A percentile compares a stretch with the other conserved stretches of the same genome.
Evolutionary conservation across 2,329 filamentous ascomycete genomes (phyloP).

Genomic region (Massarina eburnea): DNA sequence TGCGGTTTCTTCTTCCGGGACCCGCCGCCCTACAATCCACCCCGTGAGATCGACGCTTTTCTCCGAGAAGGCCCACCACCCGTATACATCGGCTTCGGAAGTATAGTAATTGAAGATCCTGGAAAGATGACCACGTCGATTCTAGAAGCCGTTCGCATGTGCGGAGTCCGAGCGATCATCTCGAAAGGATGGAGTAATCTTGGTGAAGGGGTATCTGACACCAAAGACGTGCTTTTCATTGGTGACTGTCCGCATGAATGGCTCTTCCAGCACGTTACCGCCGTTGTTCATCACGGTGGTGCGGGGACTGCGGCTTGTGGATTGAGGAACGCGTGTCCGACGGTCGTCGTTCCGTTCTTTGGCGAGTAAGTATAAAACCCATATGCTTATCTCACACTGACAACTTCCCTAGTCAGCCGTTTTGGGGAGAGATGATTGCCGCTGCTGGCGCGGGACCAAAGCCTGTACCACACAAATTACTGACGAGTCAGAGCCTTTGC

Average conservation of each 20-base stretch:
- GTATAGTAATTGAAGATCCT: slow-evolving; percentile 57
- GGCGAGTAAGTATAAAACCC: slow-evolving; percentile 19
- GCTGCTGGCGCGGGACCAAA: slow-evolving; percentile 30
- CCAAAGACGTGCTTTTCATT: slow-evolving; percentile 50
- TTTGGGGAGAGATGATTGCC: slow-evolving; percentile 33
- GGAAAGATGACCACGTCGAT: slow-evolving; percentile 48
- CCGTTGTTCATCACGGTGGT: slow-evolving; percentile 81
- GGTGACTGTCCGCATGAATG: slow-evolving; percentile 84
- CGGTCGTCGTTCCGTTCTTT: slow-evolving; percentile 77
- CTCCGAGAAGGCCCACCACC: slow-evolving; percentile 53
- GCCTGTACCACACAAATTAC: slow-evolving; percentile 25
- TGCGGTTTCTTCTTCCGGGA: slow-evolving; percentile 53
- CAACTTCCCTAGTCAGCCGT: slow-evolving; percentile 15
- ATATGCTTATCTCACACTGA: not conserved
- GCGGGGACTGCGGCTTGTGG: slow-evolving; percentile 85
- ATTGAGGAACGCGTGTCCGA: slow-evolving; percentile 73
- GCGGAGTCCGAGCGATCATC: slow-evolving; percentile 51
- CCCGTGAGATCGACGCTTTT: slow-evolving; percentile 45
- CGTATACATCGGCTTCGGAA: slow-evolving; percentile 60
- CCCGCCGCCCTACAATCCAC: slow-evolving; percentile 42
- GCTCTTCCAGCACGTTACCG: slow-evolving; percentile 76
- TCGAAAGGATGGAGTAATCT: slow-evolving; percentile 56
- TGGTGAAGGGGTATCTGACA: slow-evolving; percentile 18
- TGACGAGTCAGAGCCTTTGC: slow-evolving; percentile 24
- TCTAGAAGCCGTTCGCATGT: slow-evolving; percentile 47